Percentiles rank a stretch among this genome's conserved stretches.
Conservation (phyloP, 1,139 yeast genomes). For the Blastobotrys buckinghamii region DNA sequence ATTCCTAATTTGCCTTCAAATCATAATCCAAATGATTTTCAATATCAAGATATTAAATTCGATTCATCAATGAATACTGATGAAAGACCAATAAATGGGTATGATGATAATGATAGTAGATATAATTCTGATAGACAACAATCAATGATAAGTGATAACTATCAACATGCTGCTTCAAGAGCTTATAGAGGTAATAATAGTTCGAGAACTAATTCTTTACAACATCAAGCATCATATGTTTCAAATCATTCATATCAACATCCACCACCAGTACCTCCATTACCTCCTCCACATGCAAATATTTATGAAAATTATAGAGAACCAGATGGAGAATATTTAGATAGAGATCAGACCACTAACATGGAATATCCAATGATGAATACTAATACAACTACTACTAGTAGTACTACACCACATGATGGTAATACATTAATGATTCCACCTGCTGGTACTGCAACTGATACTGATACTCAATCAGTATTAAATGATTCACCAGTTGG, state of each 20-base stretch:
- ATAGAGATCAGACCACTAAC: constrained; percentile 9
- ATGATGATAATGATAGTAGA: background rate
- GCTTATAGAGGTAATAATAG: constrained; percentile 11
- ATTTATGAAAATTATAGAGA: background rate
- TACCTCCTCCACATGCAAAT: background rate
- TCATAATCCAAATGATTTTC: background rate
- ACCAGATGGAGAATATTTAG: constrained; percentile 11
- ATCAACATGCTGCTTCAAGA: constrained; percentile 14
- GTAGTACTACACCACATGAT: background rate
- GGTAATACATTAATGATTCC: constrained; percentile 9
- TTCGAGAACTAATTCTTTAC: background rate
- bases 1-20: background rate
- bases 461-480: constrained; percentile 28
- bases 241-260: background rate
- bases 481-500: constrained; percentile 18
- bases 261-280: background rate
- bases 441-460: constrained; percentile 31
- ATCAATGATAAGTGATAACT: constrained; percentile 8
- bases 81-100: background rate
- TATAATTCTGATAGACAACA: background rate
- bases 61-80: background rate
- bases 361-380: constrained; percentile 22
- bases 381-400: constrained; percentile 7
- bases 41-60: background rate
- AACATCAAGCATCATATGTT: background rate